Evolutionary conservation across 2,329 filamentous ascomycete species (phyloP).

Genomic region (Pseudocercospora crystallina): DNA sequence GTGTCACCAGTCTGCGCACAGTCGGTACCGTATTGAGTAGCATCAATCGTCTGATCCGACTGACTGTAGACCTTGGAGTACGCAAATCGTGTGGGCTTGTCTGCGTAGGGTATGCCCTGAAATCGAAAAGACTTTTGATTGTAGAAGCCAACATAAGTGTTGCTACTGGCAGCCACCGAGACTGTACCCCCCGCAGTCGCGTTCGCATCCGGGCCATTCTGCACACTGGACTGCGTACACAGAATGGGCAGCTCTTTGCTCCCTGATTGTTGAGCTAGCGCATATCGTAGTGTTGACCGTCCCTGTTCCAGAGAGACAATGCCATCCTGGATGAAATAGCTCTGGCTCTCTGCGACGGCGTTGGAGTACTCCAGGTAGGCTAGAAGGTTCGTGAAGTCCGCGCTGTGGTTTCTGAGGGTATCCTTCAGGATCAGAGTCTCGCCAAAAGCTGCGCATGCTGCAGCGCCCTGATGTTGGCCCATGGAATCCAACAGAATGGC

Average conservation of each 20-base stretch:
- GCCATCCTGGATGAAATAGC: conserved; percentile 46
- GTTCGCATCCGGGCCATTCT: conserved; percentile 35
- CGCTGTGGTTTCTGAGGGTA: conserved; percentile 43
- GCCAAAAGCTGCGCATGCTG: conserved; percentile 49
- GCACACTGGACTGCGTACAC: conserved; percentile 50
- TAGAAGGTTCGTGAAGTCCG: conserved; percentile 48
- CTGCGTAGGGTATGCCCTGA: conserved; percentile 48
- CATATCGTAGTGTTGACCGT: conserved; percentile 9
- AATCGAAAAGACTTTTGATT: conserved; percentile 56
- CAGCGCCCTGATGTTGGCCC: conserved; percentile 37
- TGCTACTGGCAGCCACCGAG: conserved; percentile 42
- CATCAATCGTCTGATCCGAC: conserved; percentile 47
- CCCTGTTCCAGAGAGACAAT: conserved; percentile 37
- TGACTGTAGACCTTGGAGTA: conserved; percentile 50
- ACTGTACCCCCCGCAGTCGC: conserved; percentile 42
- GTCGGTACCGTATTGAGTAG: conserved; percentile 46
- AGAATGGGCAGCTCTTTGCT: conserved; percentile 44
- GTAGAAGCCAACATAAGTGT: conserved; percentile 51
- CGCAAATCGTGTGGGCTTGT: conserved; percentile 42
- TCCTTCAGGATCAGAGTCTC: conserved; percentile 48
- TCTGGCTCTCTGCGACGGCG: conserved; percentile 36
- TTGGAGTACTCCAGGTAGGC: conserved; percentile 48
- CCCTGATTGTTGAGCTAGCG: not conserved
- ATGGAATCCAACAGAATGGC: conserved; percentile 52
- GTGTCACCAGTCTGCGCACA: conserved; percentile 41